Percentiles rank a stretch among this genome's conserved stretches.
These are phyloP conservation scores for Lipomyces orientalis DNA, from an alignment of 805 yeast species.

Conservation along the genomic window DNA sequence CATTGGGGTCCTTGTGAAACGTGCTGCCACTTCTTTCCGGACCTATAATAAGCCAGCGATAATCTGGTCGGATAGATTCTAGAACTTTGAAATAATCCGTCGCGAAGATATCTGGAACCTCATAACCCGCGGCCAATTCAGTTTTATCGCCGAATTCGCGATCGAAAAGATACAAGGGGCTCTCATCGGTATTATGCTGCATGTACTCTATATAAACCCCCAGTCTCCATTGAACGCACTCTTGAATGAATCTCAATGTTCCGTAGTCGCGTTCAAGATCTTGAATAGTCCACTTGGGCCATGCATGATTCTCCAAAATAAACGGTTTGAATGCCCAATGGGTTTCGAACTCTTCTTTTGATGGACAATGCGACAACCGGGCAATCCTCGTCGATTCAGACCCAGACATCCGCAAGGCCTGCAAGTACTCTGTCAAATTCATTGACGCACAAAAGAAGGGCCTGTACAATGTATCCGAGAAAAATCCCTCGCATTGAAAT, in stretches of 20 bases:
- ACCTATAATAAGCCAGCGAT: constrained; percentile 90
- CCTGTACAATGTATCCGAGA: constrained; percentile 78
- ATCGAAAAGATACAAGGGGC: constrained; percentile 85
- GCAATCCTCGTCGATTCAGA: constrained; percentile 53
- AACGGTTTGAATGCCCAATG: constrained; percentile 66
- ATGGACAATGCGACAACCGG: constrained; percentile 57
- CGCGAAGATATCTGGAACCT: constrained; percentile 36
- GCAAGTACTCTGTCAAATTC: constrained; percentile 54
- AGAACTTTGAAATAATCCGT: constrained; percentile 60
- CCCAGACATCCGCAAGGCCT: constrained; percentile 50
- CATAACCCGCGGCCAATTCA: constrained; percentile 57
- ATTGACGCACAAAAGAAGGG: constrained; percentile 84
- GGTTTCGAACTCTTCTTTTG: constrained; percentile 52
- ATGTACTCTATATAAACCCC: constrained; percentile 66
- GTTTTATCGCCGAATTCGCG: constrained; percentile 58
- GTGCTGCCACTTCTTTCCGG: constrained; percentile 84
- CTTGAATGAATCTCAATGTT: constrained; percentile 74
- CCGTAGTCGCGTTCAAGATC: constrained; percentile 61
- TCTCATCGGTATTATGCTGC: constrained; percentile 70
- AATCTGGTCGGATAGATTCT: constrained; percentile 69
- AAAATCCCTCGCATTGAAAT: constrained; percentile 57
- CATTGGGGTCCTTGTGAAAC: constrained; percentile 91
- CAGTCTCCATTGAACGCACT: constrained; percentile 81
- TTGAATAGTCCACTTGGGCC: constrained; percentile 71
- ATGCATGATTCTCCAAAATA: constrained; percentile 54